phyloP scores from a whole-genome alignment of 345 rosid species.

The Rhodamnia rubescens region DNA sequence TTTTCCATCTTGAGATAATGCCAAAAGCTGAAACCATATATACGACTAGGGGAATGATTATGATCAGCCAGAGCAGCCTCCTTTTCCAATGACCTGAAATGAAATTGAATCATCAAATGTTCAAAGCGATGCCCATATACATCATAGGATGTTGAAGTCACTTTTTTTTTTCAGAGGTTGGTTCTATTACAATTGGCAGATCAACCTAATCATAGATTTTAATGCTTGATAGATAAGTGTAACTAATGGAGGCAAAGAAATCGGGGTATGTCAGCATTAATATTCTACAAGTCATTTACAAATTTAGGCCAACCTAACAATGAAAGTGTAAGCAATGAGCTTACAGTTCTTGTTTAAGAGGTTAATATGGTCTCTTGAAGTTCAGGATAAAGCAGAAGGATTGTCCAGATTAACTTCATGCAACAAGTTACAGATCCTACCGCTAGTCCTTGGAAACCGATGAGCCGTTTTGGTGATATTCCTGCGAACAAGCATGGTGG shows the following conservation, averaged over 20 bases:
- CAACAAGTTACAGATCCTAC: not conserved
- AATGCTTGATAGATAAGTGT: not conserved
- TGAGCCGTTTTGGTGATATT: not conserved
- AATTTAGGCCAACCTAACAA: not conserved
- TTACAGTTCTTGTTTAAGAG: not conserved
- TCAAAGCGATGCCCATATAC: too few relatives aligned
- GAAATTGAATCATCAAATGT: not conserved
- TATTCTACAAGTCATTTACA: not conserved
- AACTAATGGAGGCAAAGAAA: not conserved
- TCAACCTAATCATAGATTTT: not conserved
- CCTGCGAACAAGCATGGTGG: not conserved
- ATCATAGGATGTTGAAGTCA: too few relatives aligned
- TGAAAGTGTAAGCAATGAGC: not conserved
- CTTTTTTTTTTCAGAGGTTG: too few relatives aligned
- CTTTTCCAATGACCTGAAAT: not conserved
- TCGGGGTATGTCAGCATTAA: not conserved
- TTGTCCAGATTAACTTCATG: not conserved
- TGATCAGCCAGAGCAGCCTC: not conserved
- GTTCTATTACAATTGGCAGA: too few relatives aligned
- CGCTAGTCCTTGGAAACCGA: not conserved
- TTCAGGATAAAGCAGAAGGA: not conserved
- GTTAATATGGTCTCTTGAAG: not conserved
- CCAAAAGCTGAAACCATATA: not conserved
- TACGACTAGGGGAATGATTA: not conserved
- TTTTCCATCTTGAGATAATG: not conserved